Base-by-base conservation (phyloP, 805 yeast genomes). In the Kurtzmaniella cleridarum region DNA sequence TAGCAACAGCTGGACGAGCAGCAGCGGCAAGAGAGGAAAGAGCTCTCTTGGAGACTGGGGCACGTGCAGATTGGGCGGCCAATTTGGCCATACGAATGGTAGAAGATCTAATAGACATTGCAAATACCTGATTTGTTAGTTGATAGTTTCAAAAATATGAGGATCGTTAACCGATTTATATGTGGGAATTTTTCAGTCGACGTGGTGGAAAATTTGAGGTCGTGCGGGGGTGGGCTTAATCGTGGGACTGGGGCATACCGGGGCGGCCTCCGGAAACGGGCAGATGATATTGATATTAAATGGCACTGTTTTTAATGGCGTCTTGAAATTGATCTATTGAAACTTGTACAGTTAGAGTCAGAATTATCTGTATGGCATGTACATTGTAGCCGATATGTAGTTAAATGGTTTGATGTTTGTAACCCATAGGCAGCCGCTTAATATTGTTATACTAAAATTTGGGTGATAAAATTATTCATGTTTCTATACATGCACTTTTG, bases 11-110 rank as follows among this genome's bases (percentile, higher is more conserved):
- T 53, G 76, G 73, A 54, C 75, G 66, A 32, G 55, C 43, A 35
- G 51, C 47, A 44, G 72, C 58, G 45, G 75, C 65, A 51, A 75
- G 61, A 42, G 73, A 67, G 51, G 88, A 67, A 51, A 85, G 65
- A 46, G 89, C 72, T 73, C 93, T 83, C 73, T 77, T 75, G 54
- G 79, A 68, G 53, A 73, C 62, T 50, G 58, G 69, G 56, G 56
- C 62, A 44, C 62, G 48, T 40, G 68, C 63, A 47, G 64, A 64
- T 44, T 76, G 48, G 42, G 72, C 66, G 52, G 73, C 73, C 45
- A 63, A 59, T 62, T 75, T 72, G 45, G 73, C 73, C 63, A 67
- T 58, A 54, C 71, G 69, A 41, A 66, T 48, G 39, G 72, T 57
- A 47, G 66, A 53, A 59, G 54, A 60, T 68, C 73, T 69, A 53